Evolutionary conservation across 2,329 filamentous ascomycete species (phyloP), one percentile per base, ranked within the genome.

Genomic region (Chaetomium sp.): DNA sequence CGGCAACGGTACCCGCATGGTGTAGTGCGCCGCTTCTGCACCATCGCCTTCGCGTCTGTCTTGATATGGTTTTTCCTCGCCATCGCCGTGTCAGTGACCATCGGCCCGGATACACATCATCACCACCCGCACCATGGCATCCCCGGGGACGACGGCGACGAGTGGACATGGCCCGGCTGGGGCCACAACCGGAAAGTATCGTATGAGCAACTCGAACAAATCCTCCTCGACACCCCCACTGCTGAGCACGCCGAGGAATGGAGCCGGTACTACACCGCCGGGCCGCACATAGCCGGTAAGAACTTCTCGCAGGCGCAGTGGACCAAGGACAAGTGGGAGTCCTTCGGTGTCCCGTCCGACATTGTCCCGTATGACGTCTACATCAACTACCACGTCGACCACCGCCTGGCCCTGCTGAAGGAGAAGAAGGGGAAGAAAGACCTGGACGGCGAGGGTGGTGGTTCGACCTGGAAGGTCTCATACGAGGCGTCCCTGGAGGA

Each of bases 401-500:
- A 90, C 65, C 78, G 85, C 33, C 72, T 92, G 55, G 84, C 84
- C 9, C 71, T 91, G 35, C 72, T 90, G 51, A 75, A 82, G 65
- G 80, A 67, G 64, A 49, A 67, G 71, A 63, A 67, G 65, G 64
- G 19, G 19, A 27, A 27, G 19, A 27, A 27, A 3, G 19, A 27
- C 19, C 19, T 2, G 19, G 19, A 27, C 19, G 19, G 68, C 33
- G 63, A 52, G 10, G 53, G 50, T 35, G 46, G 7, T 5, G 36
- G 70, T 1, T 64, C 68, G 10, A 64, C 67, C 3, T 86, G 82
- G 76, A 77, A 81, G 52, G 78, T 91, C 34, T 77, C 80, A n/a
- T 95, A 86, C 66, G 84, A 91, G 67, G 92, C 91, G 0, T 85
- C 82, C 1, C 73, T 97, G 42, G 84, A 88, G 63, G 94, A 99